Evolutionary conservation across 1,284 basidiomycete species (phyloP), one percentile per base, ranked within the genome.

Genomic region (Fomitopsis palustris): DNA sequence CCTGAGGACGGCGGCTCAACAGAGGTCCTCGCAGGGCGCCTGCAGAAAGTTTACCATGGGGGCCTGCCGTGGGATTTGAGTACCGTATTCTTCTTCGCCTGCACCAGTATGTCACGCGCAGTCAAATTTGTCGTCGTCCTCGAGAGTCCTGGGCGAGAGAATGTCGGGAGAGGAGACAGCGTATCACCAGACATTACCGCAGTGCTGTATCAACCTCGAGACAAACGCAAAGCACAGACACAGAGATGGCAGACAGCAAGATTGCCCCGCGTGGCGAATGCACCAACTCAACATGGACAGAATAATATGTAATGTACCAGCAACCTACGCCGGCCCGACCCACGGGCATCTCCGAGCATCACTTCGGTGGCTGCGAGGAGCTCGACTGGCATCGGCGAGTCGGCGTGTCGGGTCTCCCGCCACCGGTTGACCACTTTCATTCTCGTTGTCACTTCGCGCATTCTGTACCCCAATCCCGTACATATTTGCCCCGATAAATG

Each of bases 31-130:
- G 5, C 12, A 17, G 8, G 29, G 39, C 38, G 49, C 39, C 58
- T 45, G 63, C 37, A 54, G 61, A 37, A 59, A 45, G 58, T 52
- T 33, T 41, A 84, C 95, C 95, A 86, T 75, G 91, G 82, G 69
- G 90, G 81, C 66, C 92, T 81, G 71, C 88, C 92, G 75, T 94
- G 92, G 37, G 89, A 91, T 54, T 89, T 88, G 55, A 95, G 78
- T 38, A 95, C 78, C 7, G 88, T 92, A 68, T 94, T 95, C 78
- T 93, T 94, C 63, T 69, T 68, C 1, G 69, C 67, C 61, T 72
- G 71, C 4, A 72, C 57, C 12, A 65, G 54, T 12, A 64, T 29
- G 35, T 68, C 65, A 45, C 61, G 65, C 9, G 56, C 59, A 4
- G 64, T 60, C 31, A 65, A 41, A 1, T 61, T 54, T 31, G 63